phyloP scores from a whole-genome alignment of 805 yeast genomes.

The Pichia occidentalis region DNA sequence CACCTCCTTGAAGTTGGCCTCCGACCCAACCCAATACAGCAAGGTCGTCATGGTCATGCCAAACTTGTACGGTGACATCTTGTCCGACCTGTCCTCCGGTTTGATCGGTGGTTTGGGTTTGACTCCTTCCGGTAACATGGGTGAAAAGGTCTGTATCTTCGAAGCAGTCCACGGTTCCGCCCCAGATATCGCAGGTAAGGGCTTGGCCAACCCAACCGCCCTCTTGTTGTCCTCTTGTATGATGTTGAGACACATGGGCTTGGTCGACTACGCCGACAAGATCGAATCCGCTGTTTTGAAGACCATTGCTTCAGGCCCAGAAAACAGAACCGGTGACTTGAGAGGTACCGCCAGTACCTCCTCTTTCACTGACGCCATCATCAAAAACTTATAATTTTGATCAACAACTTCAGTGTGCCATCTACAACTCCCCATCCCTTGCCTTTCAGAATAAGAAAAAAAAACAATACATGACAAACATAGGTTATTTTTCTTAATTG shows the following conservation, averaged over 20 bases:
- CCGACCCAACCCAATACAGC: slow-evolving; percentile 82
- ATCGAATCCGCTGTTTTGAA: slow-evolving; percentile 81
- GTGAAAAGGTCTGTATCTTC: slow-evolving; percentile 93
- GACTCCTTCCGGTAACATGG: slow-evolving; percentile 99
- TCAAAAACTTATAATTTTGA: slow-evolving; percentile 52
- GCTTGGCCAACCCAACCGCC: slow-evolving; percentile 98
- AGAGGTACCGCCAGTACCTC: slow-evolving; percentile 86
- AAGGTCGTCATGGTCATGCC: slow-evolving; percentile 95
- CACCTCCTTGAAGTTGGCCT: slow-evolving; percentile 85
- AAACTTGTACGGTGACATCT: slow-evolving; percentile 97
- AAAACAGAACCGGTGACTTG: slow-evolving; percentile 94
- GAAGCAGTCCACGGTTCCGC: slow-evolving; percentile 99
- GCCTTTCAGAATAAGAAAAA: no score
- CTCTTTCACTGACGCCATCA: slow-evolving; percentile 89
- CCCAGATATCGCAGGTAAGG: slow-evolving; percentile 98
- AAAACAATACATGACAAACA: no score
- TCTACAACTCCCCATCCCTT: no score
- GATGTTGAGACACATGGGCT: slow-evolving; percentile 99
- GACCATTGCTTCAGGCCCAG: slow-evolving; percentile 93
- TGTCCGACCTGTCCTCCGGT: slow-evolving; percentile 97
- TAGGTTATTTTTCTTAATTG: no score
- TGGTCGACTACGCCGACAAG: slow-evolving; percentile 70
- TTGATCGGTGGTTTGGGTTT: slow-evolving; percentile 97
- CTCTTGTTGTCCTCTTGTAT: slow-evolving; percentile 89
- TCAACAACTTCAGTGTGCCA: background rate